Evolutionary conservation across 192 early-diverging fungal species (phyloP).

Genomic region (Rhizophagus prolifer): DNA sequence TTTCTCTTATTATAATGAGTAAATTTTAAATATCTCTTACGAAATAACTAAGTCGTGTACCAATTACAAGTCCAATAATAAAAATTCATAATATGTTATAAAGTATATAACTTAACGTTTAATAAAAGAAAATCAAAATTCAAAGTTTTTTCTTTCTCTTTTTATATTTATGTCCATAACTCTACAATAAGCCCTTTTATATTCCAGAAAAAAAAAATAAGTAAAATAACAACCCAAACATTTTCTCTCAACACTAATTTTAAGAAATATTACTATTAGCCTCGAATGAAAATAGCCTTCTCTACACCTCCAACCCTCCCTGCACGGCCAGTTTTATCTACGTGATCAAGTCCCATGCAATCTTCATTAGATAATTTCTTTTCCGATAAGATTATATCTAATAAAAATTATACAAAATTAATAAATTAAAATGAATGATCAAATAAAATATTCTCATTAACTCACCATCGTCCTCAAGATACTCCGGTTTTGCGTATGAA

Average conservation of each 20-base stretch:
- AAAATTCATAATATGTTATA: background rate
- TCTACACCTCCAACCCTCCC: constrained; percentile 37
- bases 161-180: background rate
- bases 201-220: background rate
- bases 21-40: no score
- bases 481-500: constrained; percentile 10
- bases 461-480: constrained; percentile 32
- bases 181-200: background rate
- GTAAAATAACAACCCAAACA: background rate
- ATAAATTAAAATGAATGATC: background rate
- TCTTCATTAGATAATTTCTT: constrained; percentile 36
- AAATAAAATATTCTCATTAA: no score
- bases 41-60: background rate
- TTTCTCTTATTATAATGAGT: no score
- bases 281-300: constrained; percentile 48
- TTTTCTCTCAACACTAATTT: background rate
- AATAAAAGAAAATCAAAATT: background rate
- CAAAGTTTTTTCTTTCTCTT: background rate
- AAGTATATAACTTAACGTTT: background rate
- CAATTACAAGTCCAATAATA: background rate
- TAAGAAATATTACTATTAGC: constrained; percentile 29
- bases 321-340: constrained; percentile 47
- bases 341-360: constrained; percentile 51
- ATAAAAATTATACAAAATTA: background rate
- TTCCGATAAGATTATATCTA: constrained; percentile 36